Percentiles rank a stretch among this genome's conserved stretches.
phyloP scores from a whole-genome alignment of 1,284 basidiomycete species.

The Ceratobasidium sp. region DNA sequence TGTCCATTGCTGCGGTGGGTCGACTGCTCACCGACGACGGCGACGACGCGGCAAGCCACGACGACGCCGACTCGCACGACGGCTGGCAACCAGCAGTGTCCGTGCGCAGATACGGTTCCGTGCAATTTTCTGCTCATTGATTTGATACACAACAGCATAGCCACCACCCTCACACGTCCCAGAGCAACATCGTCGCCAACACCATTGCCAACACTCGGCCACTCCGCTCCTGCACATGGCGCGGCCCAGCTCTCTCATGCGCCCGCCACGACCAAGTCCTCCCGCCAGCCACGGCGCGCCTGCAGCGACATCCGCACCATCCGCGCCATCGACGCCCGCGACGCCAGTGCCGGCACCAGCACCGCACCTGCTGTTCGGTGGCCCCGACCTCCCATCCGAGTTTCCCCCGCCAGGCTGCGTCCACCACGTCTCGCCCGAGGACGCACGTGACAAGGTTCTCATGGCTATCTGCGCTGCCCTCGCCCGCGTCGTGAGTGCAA shows the following conservation, averaged over 20 bases:
- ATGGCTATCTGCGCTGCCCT: constrained; percentile 38
- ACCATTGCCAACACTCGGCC: background rate
- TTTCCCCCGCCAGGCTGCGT: constrained; percentile 20
- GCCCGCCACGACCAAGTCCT: background rate
- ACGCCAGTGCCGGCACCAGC: background rate
- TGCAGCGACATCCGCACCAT: background rate
- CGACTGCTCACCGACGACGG: background rate
- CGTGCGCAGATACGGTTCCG: constrained; percentile 8
- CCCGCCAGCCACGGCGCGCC: background rate
- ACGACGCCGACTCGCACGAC: background rate
- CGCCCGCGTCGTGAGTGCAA: constrained; percentile 26
- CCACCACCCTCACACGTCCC: background rate
- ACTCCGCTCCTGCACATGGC: background rate
- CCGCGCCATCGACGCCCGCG: constrained; percentile 11
- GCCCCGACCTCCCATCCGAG: constrained; percentile 7
- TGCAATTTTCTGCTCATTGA: constrained; percentile 30
- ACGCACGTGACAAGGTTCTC: constrained; percentile 35
- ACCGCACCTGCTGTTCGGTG: constrained; percentile 4
- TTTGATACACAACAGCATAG: constrained; percentile 11
- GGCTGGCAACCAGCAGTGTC: background rate
- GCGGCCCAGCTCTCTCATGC: constrained; percentile 3
- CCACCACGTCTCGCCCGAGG: constrained; percentile 11
- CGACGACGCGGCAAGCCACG: no score
- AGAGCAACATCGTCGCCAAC: background rate
- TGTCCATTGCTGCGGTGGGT: background rate